Conservation (phyloP, 129 eudicot species). For the Tagetes patula region DNA sequence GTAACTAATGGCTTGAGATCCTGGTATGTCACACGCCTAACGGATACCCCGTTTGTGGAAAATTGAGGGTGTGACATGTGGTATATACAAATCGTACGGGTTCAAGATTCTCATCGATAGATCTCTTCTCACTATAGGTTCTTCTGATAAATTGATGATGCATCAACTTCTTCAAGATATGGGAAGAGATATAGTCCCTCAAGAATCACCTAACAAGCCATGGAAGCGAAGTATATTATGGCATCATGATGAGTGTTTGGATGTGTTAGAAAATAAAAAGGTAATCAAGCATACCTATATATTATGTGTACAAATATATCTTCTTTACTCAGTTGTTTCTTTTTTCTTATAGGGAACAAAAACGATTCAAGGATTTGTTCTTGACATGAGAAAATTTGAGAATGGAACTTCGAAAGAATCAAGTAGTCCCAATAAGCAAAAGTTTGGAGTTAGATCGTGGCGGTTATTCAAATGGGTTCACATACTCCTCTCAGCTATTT, state of each 20-base stretch:
- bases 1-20: too few species aligned
- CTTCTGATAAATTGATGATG: constrained; percentile 11
- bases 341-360: constrained; percentile 17
- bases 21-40: too few species aligned
- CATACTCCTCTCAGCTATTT: too few species aligned
- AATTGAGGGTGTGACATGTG: not conserved
- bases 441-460: too few species aligned
- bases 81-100: not conserved
- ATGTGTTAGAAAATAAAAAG: constrained; percentile 2
- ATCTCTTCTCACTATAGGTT: constrained; percentile 12
- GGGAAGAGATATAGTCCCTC: constrained; percentile 32
- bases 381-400: too few species aligned
- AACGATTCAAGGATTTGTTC: not conserved
- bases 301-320: not conserved
- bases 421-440: too few species aligned
- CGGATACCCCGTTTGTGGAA: too few species aligned
- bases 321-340: not conserved
- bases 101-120: not conserved
- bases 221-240: constrained; percentile 28
- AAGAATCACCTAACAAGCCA: constrained; percentile 32
- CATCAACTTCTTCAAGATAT: constrained; percentile 33
- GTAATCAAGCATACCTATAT: not conserved
- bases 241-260: constrained; percentile 15
- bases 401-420: too few species aligned
- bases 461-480: too few species aligned